Evolutionary conservation across 176 grass and related monocot species (phyloP).

Genomic region (Raddia guianensis): DNA sequence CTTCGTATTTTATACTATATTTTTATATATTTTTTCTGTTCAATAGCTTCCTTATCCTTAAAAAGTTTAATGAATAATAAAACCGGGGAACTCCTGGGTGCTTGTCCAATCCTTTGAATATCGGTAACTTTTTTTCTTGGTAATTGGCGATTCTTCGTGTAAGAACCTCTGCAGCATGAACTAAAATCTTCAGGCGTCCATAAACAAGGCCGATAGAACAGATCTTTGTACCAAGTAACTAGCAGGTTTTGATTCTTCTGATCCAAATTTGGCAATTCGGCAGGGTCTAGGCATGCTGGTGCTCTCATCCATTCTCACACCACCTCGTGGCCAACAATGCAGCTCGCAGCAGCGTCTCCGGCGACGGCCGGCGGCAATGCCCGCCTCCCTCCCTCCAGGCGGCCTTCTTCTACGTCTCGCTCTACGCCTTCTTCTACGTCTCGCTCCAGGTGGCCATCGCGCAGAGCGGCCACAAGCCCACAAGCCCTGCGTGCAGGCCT

Average conservation of each 20-base stretch:
- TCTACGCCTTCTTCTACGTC: conserved; percentile 58
- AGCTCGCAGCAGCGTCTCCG: not conserved
- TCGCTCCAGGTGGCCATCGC: conserved; percentile 65
- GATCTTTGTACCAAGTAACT: too few species aligned
- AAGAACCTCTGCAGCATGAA: too few species aligned
- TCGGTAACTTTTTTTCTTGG: too few species aligned
- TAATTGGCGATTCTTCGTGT: too few species aligned
- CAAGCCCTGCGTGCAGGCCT: conserved; percentile 68
- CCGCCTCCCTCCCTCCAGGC: conserved; percentile 29
- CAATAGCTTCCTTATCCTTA: too few species aligned
- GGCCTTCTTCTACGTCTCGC: conserved; percentile 55
- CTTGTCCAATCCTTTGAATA: too few species aligned
- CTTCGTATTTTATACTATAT: too few species aligned
- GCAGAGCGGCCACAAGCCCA: conserved; percentile 61
- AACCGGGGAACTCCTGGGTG: too few species aligned
- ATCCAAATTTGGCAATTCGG: not conserved
- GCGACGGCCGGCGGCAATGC: not conserved
- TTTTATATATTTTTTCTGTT: too few species aligned
- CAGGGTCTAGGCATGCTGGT: conserved; percentile 55
- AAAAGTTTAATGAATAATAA: too few species aligned
- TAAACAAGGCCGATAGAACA: too few species aligned
- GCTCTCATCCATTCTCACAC: conserved; percentile 37
- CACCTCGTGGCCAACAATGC: conserved; percentile 8
- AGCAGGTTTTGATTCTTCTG: not conserved
- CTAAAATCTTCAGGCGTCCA: too few species aligned